Evolutionary conservation across 805 yeast species (phyloP).

Genomic region (Dipodascus geniculatus): DNA sequence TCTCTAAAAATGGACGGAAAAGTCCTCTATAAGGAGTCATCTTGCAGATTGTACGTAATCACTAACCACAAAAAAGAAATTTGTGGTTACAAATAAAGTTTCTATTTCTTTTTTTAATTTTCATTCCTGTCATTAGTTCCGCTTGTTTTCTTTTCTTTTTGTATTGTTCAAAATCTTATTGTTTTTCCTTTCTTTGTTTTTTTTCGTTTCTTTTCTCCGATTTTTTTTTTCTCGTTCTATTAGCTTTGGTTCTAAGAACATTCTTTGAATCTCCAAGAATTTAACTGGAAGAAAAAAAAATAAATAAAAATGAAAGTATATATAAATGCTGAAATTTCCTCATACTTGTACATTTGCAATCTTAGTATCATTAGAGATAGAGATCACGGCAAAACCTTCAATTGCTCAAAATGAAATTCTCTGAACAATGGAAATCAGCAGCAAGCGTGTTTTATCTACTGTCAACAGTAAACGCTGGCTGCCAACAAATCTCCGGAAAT

Average conservation of each 20-base stretch:
- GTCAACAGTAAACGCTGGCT: constrained; percentile 13
- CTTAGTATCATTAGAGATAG: no score
- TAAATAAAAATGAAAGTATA: no score
- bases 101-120: no score
- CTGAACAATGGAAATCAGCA: neutral
- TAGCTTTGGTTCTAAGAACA: neutral
- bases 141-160: no score
- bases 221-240: neutral
- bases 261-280: neutral
- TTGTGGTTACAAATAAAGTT: neutral
- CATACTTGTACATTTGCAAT: neutral
- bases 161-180: no score
- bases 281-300: neutral
- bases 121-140: no score
- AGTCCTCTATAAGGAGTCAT: no score
- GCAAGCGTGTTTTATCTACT: neutral
- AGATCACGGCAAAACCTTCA: neutral
- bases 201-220: neutral
- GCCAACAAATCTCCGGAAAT: constrained; percentile 53
- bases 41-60: neutral
- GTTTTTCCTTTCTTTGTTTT: no score
- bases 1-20: neutral
- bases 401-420: neutral
- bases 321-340: neutral
- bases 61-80: neutral